Percentiles rank a stretch among this genome's conserved stretches.
These are phyloP conservation scores for Apiotrichum siamense DNA, from an alignment of 1,284 basidiomycete genomes.

Conservation along the genomic window DNA sequence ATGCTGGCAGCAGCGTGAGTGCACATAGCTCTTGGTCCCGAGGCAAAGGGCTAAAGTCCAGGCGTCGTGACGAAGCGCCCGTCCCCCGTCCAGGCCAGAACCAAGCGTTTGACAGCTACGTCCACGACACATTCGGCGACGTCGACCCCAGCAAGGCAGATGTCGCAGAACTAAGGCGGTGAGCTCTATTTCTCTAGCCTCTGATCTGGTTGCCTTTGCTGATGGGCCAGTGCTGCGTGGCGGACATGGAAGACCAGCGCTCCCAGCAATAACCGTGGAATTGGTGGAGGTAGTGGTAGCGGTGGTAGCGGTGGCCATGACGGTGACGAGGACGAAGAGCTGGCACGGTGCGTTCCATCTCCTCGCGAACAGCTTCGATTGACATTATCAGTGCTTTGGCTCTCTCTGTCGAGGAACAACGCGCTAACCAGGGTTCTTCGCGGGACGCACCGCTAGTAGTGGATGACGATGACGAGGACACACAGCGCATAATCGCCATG, in stretches of 20 bases:
- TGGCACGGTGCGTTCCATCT: conserved; percentile 27
- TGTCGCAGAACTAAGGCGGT: conserved; percentile 29
- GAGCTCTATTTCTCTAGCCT: conserved; percentile 3
- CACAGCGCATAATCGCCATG: conserved; percentile 20
- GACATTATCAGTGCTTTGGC: conserved; percentile 21
- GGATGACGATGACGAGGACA: conserved; percentile 34
- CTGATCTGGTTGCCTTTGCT: neutral
- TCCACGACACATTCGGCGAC: conserved; percentile 15
- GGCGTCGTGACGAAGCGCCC: neutral
- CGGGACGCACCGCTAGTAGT: conserved; percentile 5
- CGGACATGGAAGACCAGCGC: conserved; percentile 32
- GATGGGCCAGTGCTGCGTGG: conserved; percentile 32
- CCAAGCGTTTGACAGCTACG: conserved; percentile 32
- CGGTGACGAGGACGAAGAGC: conserved; percentile 29
- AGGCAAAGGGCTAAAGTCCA: neutral
- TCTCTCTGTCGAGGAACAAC: conserved; percentile 23
- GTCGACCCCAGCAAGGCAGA: conserved; percentile 21
- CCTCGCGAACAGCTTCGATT: neutral
- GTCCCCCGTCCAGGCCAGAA: conserved; percentile 27
- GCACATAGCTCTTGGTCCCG: no score
- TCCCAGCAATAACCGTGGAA: no score
- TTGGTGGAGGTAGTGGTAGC: neutral
- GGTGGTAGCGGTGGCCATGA: neutral
- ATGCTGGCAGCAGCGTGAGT: no score
- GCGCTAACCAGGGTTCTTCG: neutral